Evolutionary conservation across 1,284 basidiomycete genomes (phyloP).

Genomic region (Irpex sp.): DNA sequence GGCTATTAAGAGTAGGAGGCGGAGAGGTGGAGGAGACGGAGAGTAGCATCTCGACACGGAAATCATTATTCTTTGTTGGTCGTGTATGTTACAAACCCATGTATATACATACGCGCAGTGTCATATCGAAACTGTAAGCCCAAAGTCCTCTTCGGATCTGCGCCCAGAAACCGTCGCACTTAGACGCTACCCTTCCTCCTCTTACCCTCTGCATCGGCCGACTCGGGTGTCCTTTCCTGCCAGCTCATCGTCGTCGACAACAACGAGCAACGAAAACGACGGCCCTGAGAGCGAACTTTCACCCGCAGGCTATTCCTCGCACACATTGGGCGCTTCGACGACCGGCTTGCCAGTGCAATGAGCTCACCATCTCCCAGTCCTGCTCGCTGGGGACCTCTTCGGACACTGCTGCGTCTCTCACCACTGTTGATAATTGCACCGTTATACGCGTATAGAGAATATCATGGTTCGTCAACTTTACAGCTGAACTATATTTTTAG

Average conservation of each 20-base stretch:
- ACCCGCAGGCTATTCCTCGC: neutral
- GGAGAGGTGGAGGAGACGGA: conserved; percentile 37
- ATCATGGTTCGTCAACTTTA: conserved; percentile 24
- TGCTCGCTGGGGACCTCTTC: conserved; percentile 33
- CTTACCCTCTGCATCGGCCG: neutral
- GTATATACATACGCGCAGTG: neutral
- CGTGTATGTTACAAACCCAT: neutral
- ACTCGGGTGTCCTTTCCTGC: neutral
- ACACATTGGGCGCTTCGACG: neutral
- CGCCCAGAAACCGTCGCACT: neutral
- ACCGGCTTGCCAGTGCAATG: neutral
- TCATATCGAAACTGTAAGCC: neutral
- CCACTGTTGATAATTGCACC: conserved; percentile 33
- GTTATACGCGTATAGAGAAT: conserved; percentile 25
- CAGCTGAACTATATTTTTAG: neutral
- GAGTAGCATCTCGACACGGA: conserved; percentile 8
- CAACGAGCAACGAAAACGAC: neutral
- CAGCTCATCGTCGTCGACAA: neutral
- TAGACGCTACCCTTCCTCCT: neutral
- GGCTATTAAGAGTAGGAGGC: conserved; percentile 60
- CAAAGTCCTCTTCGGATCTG: neutral
- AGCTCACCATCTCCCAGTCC: neutral
- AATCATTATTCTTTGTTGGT: neutral
- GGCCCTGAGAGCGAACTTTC: neutral
- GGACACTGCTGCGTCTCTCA: conserved; percentile 30